Evolutionary conservation across 73 alveolate genomes (phyloP), one percentile per base, ranked within the genome.

Genomic region (Stentor roeselii): DNA sequence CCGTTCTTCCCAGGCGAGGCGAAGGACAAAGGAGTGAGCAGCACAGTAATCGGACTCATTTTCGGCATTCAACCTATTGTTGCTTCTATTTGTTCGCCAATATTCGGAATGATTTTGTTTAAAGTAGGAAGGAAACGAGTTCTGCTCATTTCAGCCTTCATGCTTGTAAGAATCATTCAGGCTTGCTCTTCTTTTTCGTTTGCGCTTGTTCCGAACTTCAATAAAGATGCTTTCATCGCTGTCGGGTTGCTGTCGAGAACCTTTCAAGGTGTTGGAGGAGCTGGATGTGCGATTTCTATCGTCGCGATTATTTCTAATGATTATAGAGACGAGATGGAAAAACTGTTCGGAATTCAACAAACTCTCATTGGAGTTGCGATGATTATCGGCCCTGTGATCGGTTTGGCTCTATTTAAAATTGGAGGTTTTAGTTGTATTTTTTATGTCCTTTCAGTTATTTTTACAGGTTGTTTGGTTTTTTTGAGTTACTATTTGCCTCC

Each of bases 191-290:
- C 74, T 21, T 21, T 31, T 21, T n/a, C 74, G 15, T 58, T 58
- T 2, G 74, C 74, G 15, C 27, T 58, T 1, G 35, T 58, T 58
- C 74, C 74, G 35, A 21, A 21, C 15, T 58, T 58, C 27, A 31
- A 31, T 21, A 21, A 58, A 1, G 74, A 31, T 1, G 27, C 27
- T n/a, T 58, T 58, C 74, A 58, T 31, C 15, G 15, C 27, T 58
- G 15, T 58, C 15, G 15, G 35, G 27, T 58, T 58, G 0, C 27
- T 58, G 2, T 31, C 15, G 27, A 58, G 74, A 31, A n/a, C 27
- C 1, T 31, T 58, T 58, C 74, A 58, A 58, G 74, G 74, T 21
- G 74, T 58, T 58, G 74, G 74, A 58, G 74, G 74, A 58, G 74
- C 74, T 58, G 74, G 35, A 0, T 21, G 15, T 58, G 74, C 35